These are phyloP conservation scores for Colletotrichum tropicicola DNA, from an alignment of 2,329 filamentous ascomycete species.

Conservation along the genomic window DNA sequence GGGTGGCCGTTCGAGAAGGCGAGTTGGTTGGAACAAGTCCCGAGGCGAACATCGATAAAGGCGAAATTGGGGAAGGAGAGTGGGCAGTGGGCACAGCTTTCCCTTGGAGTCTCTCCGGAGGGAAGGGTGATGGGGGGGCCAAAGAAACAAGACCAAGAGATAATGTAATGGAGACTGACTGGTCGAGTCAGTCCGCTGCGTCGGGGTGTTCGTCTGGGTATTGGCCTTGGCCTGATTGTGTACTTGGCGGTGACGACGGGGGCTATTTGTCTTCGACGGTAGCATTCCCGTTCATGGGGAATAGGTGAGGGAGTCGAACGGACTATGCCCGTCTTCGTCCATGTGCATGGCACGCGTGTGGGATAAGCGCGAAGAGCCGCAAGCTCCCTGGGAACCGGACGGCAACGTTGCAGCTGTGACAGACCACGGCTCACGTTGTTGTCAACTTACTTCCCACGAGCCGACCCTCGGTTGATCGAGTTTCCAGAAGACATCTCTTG, in stretches of 20 bases:
- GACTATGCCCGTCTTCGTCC: not conserved
- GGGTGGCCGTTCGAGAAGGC: not conserved
- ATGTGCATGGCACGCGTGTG: not conserved
- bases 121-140: not conserved
- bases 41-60: not conserved
- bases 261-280: not conserved
- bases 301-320: no score
- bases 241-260: slow-evolving; percentile 22
- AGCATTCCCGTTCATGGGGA: not conserved
- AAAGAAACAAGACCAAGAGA: not conserved
- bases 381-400: not conserved
- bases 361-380: slow-evolving; percentile 17
- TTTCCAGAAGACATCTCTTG: not conserved
- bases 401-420: slow-evolving; percentile 1
- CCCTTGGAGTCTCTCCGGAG: not conserved
- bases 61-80: not conserved
- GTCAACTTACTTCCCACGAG: not conserved
- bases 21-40: not conserved
- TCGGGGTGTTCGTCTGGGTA: slow-evolving; percentile 17
- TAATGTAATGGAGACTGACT: slow-evolving; percentile 15
- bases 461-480: not conserved
- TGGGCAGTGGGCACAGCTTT: not conserved
- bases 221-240: slow-evolving; percentile 23
- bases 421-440: not conserved
- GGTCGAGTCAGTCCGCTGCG: slow-evolving; percentile 5